Evolutionary conservation across 169 alveolate genomes (phyloP).

Genomic region (Babesia ovata): DNA sequence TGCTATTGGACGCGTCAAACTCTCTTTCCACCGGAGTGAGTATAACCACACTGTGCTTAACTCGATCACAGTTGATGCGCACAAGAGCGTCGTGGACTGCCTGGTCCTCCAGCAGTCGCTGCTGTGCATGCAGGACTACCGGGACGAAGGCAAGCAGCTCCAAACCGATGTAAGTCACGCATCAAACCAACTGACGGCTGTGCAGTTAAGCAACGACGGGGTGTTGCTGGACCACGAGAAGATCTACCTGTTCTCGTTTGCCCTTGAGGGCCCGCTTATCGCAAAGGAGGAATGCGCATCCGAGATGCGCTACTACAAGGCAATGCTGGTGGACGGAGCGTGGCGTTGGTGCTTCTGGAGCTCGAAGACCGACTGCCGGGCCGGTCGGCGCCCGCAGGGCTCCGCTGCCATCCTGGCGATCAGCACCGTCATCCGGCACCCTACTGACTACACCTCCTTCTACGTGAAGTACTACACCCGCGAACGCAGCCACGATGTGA

Average conservation of each 20-base stretch:
- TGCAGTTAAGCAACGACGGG: conserved; percentile 27
- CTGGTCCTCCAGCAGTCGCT: conserved; percentile 66
- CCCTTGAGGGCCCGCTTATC: conserved; percentile 66
- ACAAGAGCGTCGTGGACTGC: conserved; percentile 41
- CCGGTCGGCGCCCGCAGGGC: conserved; percentile 20
- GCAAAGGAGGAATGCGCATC: conserved; percentile 55
- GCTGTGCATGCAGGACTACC: conserved; percentile 57
- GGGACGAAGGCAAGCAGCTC: conserved; percentile 25
- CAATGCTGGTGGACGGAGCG: conserved; percentile 28
- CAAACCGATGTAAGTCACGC: conserved; percentile 31
- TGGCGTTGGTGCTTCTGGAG: conserved; percentile 68
- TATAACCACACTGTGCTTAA: background rate
- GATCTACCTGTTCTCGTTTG: conserved; percentile 44
- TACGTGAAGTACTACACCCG: conserved; percentile 77
- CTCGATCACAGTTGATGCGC: conserved; percentile 5
- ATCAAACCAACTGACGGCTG: background rate
- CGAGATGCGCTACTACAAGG: conserved; percentile 64
- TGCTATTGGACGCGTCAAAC: conserved; percentile 28
- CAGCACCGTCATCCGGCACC: conserved; percentile 62
- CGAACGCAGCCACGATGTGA: conserved; percentile 75
- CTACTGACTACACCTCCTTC: conserved; percentile 63
- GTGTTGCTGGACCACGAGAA: conserved; percentile 60
- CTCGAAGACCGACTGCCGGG: conserved; percentile 57
- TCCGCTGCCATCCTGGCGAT: conserved; percentile 43
- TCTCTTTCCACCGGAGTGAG: conserved; percentile 48